phyloP scores from a whole-genome alignment of 208 protist species.

The Crithidia bombi region DNA sequence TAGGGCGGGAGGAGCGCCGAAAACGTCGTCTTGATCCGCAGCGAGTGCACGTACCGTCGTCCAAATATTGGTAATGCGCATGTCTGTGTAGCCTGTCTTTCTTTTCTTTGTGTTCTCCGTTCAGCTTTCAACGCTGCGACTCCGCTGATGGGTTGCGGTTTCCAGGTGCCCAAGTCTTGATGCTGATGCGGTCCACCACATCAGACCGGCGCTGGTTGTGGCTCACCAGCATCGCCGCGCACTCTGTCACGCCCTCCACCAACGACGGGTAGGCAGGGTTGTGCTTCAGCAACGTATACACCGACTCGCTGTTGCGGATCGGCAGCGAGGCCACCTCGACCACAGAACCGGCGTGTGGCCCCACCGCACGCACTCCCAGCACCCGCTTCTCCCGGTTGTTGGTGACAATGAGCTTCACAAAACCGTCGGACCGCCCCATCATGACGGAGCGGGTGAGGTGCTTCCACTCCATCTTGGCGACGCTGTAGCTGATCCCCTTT shows the following conservation, averaged over 20 bases:
- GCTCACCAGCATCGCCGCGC: conserved; percentile 64
- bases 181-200: conserved; percentile 36
- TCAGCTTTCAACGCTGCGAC: not conserved
- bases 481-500: conserved; percentile 53
- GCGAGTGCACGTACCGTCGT: too few relatives aligned
- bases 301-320: conserved; percentile 61
- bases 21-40: too few relatives aligned
- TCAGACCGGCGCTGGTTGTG: conserved; percentile 44
- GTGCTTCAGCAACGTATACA: conserved; percentile 59
- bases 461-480: conserved; percentile 44
- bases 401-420: conserved; percentile 77
- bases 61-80: too few relatives aligned
- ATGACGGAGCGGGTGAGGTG: conserved; percentile 57
- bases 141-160: not conserved
- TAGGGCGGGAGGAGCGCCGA: too few relatives aligned
- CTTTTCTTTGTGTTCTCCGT: not conserved
- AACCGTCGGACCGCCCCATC: conserved; percentile 54
- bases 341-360: conserved; percentile 62
- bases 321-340: conserved; percentile 70
- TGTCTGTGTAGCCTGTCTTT: too few relatives aligned
- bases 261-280: conserved; percentile 66
- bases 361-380: conserved; percentile 66
- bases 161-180: conserved; percentile 36
- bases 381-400: conserved; percentile 70
- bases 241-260: conserved; percentile 58